Base-by-base conservation (phyloP, 768 basidiomycete genomes). In the Boletus bicolor region DNA sequence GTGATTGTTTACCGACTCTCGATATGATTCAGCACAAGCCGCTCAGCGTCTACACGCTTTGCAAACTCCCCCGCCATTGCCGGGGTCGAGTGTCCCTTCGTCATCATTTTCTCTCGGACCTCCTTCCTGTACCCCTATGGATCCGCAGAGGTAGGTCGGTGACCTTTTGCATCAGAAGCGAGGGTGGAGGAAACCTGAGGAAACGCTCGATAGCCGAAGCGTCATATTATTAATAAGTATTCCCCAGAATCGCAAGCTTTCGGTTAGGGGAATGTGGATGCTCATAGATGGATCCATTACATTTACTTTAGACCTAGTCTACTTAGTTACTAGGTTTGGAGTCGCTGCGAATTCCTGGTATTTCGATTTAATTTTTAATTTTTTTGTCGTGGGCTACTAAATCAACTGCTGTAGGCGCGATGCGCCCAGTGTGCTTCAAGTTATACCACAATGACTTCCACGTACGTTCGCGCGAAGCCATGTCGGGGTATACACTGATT, bases 151-250 rank as follows among this genome's bases (percentile, higher is more conserved):
- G 56, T 65, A 0, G 87, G 84, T 93, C 91, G 2, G 89, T 92
- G 1, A 86, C 83, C 71, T 94, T 92, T 68, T 94, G 93, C n/a
- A 93, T 76, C 19, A 93, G 77, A n/a, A 93, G 75, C 30, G 85
- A 82, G 24, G 80, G 78, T 4, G 78, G 65, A 44, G 82, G 76
- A 28, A 72, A 65, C 44, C 62, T 61, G 68, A 81, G 81, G 24
- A 90, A 78, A 10, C 82, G 82, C n/a, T 79, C 70, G 48, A 89
- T 79, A 1, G 75, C 64, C 28, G 80, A 78, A 0, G 85, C 78
- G 63, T 93, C 85, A 58, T 24, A 24, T 24, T 24, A 24, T 24
- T 24, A 24, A 24, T 73, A 82, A 1, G 89, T 91, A 65, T 93
- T 91, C 0, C 92, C 92, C 5, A 93, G 76, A 44, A 93, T 78